Percentiles rank a stretch among this genome's conserved stretches.
Conservation (phyloP, 768 basidiomycete genomes). For the Mrakia hoshinonis region DNA sequence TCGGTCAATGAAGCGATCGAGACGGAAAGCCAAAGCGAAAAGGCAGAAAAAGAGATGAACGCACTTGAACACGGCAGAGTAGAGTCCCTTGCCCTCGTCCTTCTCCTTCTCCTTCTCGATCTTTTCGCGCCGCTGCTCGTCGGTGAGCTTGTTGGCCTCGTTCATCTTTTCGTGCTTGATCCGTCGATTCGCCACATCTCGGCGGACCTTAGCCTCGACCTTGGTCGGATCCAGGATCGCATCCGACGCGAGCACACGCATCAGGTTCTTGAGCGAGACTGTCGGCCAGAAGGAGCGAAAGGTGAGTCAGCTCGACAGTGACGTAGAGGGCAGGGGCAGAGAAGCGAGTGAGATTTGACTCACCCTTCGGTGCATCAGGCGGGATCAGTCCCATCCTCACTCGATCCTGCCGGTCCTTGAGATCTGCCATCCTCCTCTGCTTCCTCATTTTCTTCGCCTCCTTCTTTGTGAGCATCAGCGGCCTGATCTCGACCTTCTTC, state of each 20-base stretch:
- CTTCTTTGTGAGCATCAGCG: conserved; percentile 88
- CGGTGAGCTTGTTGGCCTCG: conserved; percentile 77
- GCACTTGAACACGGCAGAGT: conserved; percentile 84
- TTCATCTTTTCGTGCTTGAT: conserved; percentile 91
- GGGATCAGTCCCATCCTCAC: conserved; percentile 93
- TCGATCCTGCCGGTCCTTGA: conserved; percentile 89
- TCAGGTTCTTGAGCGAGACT: conserved; percentile 91
- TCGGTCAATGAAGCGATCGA: not conserved
- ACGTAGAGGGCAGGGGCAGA: not conserved
- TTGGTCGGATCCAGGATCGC: conserved; percentile 96
- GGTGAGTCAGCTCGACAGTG: not conserved
- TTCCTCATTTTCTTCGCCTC: conserved; percentile 97
- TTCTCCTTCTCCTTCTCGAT: conserved; percentile 72
- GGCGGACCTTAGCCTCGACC: conserved; percentile 86
- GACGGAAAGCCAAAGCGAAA: no score
- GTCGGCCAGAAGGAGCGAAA: not conserved
- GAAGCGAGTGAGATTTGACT: conserved; percentile 22
- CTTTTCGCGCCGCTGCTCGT: conserved; percentile 83
- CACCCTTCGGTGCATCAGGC: conserved; percentile 90
- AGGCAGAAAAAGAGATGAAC: conserved; percentile 38
- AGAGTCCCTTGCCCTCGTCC: conserved; percentile 75
- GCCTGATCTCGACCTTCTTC: conserved; percentile 65
- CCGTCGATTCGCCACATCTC: conserved; percentile 84
- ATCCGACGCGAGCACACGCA: conserved; percentile 94
- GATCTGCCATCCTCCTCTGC: conserved; percentile 71